Evolutionary conservation across 371 early-diverging fungal genomes (phyloP).

Genomic region (Mucor circinelloides): DNA sequence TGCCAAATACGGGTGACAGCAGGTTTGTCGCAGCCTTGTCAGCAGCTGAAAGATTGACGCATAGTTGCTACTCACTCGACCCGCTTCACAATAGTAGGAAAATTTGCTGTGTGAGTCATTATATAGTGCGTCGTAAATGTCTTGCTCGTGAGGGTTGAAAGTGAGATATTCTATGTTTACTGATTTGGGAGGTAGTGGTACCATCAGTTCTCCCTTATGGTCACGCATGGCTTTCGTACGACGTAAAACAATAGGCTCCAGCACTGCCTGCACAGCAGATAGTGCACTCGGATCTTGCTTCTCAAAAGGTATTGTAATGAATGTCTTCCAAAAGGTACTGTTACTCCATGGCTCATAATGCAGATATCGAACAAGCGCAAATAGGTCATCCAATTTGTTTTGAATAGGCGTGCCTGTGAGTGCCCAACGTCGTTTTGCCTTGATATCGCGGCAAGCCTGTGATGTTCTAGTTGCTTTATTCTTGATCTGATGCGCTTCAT

Average conservation of each 20-base stretch:
- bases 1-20: slow-evolving; percentile 67
- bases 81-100: slow-evolving; percentile 46
- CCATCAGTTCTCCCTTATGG: slow-evolving; percentile 58
- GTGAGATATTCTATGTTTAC: slow-evolving; percentile 62
- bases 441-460: slow-evolving; percentile 61
- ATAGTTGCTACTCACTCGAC: slow-evolving; percentile 46
- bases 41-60: slow-evolving; percentile 56
- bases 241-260: slow-evolving; percentile 70
- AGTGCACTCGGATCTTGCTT: slow-evolving; percentile 59
- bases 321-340: slow-evolving; percentile 66
- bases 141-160: slow-evolving; percentile 51
- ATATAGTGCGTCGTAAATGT: slow-evolving; percentile 49
- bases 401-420: slow-evolving; percentile 82
- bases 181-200: slow-evolving; percentile 61
- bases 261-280: slow-evolving; percentile 62
- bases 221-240: slow-evolving; percentile 67
- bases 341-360: slow-evolving; percentile 72
- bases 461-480: slow-evolving; percentile 60
- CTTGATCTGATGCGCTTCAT: slow-evolving; percentile 82
- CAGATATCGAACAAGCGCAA: slow-evolving; percentile 79
- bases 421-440: slow-evolving; percentile 74
- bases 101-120: slow-evolving; percentile 52
- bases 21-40: slow-evolving; percentile 63
- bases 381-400: slow-evolving; percentile 81
- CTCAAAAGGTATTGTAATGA: slow-evolving; percentile 68